phyloP scores from a whole-genome alignment of 2,329 filamentous ascomycete genomes.

The Graphium sp. region DNA sequence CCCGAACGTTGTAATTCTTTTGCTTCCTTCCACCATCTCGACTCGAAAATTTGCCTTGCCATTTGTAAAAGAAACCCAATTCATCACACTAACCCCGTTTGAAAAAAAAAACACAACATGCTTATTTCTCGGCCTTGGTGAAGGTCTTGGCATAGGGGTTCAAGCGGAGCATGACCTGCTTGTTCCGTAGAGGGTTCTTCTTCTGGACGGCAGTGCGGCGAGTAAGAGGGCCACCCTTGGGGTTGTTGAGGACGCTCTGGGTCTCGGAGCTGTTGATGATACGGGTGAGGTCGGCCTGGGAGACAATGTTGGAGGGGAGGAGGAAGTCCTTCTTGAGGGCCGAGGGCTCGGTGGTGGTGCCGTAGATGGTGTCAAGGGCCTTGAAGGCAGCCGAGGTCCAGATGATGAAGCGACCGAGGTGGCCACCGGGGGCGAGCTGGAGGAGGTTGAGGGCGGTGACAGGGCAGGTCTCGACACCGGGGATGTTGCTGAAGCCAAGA shows the following conservation, averaged over 20 bases:
- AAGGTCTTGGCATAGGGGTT: conserved; percentile 95
- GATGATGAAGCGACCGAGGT: conserved; percentile 97
- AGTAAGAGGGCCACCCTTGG: conserved; percentile 77
- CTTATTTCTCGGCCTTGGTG: conserved; percentile 42
- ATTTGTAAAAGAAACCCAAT: conserved; percentile 4
- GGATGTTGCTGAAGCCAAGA: conserved; percentile 94
- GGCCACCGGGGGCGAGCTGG: conserved; percentile 95
- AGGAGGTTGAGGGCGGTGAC: conserved; percentile 95
- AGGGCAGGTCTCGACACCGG: conserved; percentile 91
- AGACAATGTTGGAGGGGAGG: conserved; percentile 79
- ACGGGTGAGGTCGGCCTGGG: conserved; percentile 88
- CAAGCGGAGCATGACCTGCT: conserved; percentile 94
- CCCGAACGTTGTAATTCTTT: too few species aligned
- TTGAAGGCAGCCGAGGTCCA: conserved; percentile 97
- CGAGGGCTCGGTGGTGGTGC: conserved; percentile 74
- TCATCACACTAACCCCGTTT: too few species aligned
- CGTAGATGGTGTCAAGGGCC: conserved; percentile 94
- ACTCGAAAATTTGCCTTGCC: too few species aligned
- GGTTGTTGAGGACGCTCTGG: conserved; percentile 84
- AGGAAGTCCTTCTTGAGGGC: conserved; percentile 98
- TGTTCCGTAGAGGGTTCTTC: conserved; percentile 99
- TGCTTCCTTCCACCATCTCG: too few species aligned
- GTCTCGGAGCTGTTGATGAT: conserved; percentile 99
- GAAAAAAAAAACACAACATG: background rate
- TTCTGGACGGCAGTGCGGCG: conserved; percentile 90